phyloP scores from a whole-genome alignment of 1,284 basidiomycete genomes.

The Marasmius sp. region DNA sequence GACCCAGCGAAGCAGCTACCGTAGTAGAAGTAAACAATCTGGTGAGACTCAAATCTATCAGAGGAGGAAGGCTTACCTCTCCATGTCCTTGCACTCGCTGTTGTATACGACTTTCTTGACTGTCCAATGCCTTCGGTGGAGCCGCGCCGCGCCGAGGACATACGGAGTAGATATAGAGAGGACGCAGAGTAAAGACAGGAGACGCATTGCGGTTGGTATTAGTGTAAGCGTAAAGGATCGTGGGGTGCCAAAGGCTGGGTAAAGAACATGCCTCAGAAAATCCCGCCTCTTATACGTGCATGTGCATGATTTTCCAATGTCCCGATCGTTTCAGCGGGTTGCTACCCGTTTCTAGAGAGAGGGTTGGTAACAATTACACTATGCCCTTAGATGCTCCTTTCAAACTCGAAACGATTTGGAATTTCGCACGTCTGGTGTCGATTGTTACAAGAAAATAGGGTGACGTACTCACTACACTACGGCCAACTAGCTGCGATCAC shows the following conservation, averaged over 20 bases:
- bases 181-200: not conserved
- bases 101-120: not conserved
- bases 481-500: not conserved
- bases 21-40: not conserved
- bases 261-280: not conserved
- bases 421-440: not conserved
- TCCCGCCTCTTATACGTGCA: too few species aligned
- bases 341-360: too few species aligned
- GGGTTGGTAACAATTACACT: too few species aligned
- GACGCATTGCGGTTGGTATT: not conserved
- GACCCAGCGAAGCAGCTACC: not conserved
- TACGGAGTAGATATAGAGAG: not conserved
- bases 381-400: too few species aligned
- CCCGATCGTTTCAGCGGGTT: too few species aligned
- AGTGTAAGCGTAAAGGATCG: not conserved
- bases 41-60: too few species aligned
- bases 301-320: too few species aligned
- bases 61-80: too few species aligned
- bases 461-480: not conserved
- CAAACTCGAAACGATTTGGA: not conserved
- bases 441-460: not conserved
- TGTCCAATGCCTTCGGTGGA: not conserved
- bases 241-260: not conserved
- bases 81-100: not conserved
- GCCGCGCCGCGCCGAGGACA: not conserved